Evolutionary conservation across 805 yeast genomes (phyloP).

Genomic region (Hanseniaspora vineae): DNA sequence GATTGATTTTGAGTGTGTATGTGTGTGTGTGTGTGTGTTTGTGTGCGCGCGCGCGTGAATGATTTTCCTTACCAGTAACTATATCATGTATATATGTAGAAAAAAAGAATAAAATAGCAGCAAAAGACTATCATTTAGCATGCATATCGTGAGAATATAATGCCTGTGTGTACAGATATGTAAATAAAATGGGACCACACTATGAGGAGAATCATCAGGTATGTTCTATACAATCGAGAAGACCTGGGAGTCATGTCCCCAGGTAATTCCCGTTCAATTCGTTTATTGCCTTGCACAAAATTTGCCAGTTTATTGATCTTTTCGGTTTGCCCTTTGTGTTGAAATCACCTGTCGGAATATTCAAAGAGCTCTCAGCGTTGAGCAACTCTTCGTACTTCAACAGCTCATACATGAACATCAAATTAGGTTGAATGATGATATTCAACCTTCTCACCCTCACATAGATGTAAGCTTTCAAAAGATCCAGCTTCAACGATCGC

Average conservation of each 20-base stretch:
- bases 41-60: too few relatives aligned
- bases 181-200: too few relatives aligned
- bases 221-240: not conserved
- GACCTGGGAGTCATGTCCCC: not conserved
- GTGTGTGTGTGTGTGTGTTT: too few relatives aligned
- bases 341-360: too few relatives aligned
- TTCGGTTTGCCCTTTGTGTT: constrained; percentile 8
- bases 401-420: constrained; percentile 82
- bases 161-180: too few relatives aligned
- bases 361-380: constrained; percentile 5
- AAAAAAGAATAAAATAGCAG: too few relatives aligned
- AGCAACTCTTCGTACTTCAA: constrained; percentile 36
- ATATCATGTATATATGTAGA: not conserved
- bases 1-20: too few relatives aligned
- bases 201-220: too few relatives aligned
- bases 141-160: too few relatives aligned
- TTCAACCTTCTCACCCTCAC: constrained; percentile 85
- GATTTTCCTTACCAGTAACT: too few relatives aligned
- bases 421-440: constrained; percentile 87
- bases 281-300: constrained; percentile 72
- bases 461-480: constrained; percentile 71
- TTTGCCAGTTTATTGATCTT: constrained; percentile 79
- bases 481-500: constrained; percentile 52
- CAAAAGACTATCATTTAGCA: too few relatives aligned
- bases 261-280: constrained; percentile 55